Base-by-base conservation (phyloP, 441 rosid genomes). In the Geranium incanum region DNA sequence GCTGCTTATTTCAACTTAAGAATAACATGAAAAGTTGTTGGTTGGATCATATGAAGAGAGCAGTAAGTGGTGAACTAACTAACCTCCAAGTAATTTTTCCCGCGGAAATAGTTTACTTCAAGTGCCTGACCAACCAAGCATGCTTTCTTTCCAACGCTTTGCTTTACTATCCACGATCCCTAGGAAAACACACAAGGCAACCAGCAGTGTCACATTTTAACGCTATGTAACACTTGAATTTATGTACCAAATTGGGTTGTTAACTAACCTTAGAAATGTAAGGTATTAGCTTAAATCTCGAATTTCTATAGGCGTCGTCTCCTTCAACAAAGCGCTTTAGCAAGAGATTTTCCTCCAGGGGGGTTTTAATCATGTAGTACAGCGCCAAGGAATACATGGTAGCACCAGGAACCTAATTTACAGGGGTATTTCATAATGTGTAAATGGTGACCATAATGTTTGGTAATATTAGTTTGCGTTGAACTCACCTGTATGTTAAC, bases 81-180 rank as follows among this genome's bases (percentile, higher is more conserved):
- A 13, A 95, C 97, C 97, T 90, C 98, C 70, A 92, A 75, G 85
- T 95, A 92, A 72, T 88, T 89, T 68, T 84, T 83, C 33, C 99
- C 98, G 0, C 81, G 86, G 64, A 69, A 84, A 70, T 92, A 92
- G 76, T 79, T 78, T 7, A 82, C 77, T 78, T 88, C 92, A 8
- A 95, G 96, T 63, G 88, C 83, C 48, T 86, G 93, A 68, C 96
- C 97, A 7, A 92, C 71, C 78, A 95, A 81, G 80, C 96, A 85
- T 43, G 95, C 87, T 69, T 90, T 89, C 84, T 92, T 95, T 36
- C 98, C 97, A 70, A 95, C 96, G 74, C 98, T 90, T 73, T 90
- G 97, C 87, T 89, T 95, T 28, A 89, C 98, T 45, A 95, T 87
- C 99, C 99, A 92, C 37, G 99, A 89, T 69, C 98, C 99, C 93